These are phyloP conservation scores for Akanthomyces muscarius DNA, from an alignment of 2,329 filamentous ascomycete genomes.

Conservation along the genomic window DNA sequence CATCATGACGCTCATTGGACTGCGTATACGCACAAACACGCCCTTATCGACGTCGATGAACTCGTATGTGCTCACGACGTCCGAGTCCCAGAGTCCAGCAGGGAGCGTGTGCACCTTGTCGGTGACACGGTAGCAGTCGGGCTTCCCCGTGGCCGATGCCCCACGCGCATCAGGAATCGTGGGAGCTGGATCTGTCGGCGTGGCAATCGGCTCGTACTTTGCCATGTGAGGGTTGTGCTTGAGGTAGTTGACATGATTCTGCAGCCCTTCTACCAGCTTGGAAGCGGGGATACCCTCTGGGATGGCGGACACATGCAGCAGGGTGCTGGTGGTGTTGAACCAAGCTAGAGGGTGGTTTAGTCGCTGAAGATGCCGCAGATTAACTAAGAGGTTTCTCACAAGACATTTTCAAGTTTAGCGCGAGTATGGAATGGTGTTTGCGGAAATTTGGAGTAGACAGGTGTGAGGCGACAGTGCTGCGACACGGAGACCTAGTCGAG, in stretches of 20 bases:
- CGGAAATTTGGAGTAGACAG: not conserved
- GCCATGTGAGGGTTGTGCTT: conserved; percentile 49
- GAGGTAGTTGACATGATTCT: conserved; percentile 50
- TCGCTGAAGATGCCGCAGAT: no score
- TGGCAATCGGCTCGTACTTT: conserved; percentile 37
- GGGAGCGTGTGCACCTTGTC: conserved; percentile 50
- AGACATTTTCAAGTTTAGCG: not conserved
- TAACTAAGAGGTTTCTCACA: not conserved
- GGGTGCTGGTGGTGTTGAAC: conserved; percentile 40
- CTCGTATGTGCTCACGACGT: conserved; percentile 51
- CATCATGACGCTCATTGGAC: conserved; percentile 48
- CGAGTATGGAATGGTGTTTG: not conserved
- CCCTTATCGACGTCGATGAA: conserved; percentile 48
- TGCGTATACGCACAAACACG: conserved; percentile 48
- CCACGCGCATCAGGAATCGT: conserved; percentile 28
- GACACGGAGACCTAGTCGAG: not conserved
- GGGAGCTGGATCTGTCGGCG: conserved; percentile 26
- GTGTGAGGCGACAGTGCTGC: not conserved
- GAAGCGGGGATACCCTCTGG: conserved; percentile 34
- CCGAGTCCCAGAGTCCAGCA: conserved; percentile 52
- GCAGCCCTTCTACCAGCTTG: conserved; percentile 43
- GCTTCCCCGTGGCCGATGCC: conserved; percentile 25
- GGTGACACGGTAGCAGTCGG: conserved; percentile 44
- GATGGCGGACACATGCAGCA: conserved; percentile 42
- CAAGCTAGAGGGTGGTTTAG: conserved; percentile 26